Evolutionary conservation across 2,329 filamentous ascomycete genomes (phyloP).

Genomic region (Pestalotiopsis sp.): DNA sequence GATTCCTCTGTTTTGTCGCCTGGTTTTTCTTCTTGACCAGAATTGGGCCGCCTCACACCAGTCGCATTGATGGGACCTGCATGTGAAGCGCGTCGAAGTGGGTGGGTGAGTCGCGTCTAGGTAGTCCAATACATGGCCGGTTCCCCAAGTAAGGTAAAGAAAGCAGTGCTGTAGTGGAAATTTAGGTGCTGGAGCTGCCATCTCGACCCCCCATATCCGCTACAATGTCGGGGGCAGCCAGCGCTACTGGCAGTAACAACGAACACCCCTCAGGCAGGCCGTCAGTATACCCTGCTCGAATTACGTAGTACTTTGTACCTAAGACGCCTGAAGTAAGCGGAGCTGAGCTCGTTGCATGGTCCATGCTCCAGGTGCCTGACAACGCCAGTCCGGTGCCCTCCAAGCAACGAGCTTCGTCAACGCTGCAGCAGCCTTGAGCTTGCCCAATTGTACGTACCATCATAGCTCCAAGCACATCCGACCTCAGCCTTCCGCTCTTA

Average conservation of each 20-base stretch:
- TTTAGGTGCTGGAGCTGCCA: not conserved
- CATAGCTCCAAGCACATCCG: constrained; percentile 14
- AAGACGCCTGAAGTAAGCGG: not conserved
- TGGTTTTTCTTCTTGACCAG: not conserved
- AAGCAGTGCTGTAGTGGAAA: not conserved
- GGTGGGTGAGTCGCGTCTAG: not conserved
- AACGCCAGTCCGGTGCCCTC: not conserved
- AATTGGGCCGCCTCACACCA: constrained; percentile 11
- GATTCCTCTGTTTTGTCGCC: not conserved
- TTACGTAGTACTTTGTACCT: not conserved
- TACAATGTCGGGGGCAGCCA: not conserved
- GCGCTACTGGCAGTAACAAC: not conserved
- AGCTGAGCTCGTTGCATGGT: constrained; percentile 9
- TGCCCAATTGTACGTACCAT: constrained; percentile 2
- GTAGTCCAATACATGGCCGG: not conserved
- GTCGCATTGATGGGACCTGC: not conserved
- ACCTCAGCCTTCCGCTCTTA: constrained; percentile 15
- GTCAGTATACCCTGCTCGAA: not conserved
- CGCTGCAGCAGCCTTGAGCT: constrained; percentile 35
- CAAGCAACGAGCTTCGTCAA: constrained; percentile 30
- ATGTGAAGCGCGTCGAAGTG: constrained; percentile 10
- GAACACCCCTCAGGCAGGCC: not conserved
- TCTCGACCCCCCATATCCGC: not conserved
- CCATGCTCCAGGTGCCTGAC: not conserved
- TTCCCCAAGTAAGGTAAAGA: not conserved